Base-by-base conservation (phyloP, 192 early-diverging fungal genomes). In the Coemansia brasiliensis region DNA sequence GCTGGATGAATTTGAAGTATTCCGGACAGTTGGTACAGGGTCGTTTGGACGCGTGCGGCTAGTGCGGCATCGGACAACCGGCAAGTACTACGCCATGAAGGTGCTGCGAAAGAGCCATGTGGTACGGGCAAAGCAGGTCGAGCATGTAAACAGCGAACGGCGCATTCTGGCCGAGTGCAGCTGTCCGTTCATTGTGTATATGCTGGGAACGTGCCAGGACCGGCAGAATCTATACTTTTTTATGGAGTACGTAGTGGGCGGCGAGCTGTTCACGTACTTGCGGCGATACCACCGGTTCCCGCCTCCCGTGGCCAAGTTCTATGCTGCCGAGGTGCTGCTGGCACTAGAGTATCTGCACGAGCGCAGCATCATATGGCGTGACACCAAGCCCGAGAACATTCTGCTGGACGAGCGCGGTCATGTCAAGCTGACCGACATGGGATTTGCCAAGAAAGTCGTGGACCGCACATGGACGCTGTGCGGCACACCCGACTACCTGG, bases 131-230 rank as follows among this genome's bases (percentile, higher is more conserved):
- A 92, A 93, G 72, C 96, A 98, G 69, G 94, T 98, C 10, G 94
- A 98, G 81, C 94, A 98, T 65, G 96, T 94, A 26, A 91, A 95
- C 61, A 98, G 95, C 80, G 96, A 98, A 80, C 93, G 94, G 64
- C 82, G 85, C 52, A 96, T 98, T 62, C 80, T 98, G 16, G 94
- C 93, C 60, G 78, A 83, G 54, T 86, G 95, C 48, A 82, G 85
- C 60, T 91, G 90, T 59, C 95, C 95, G 12, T 97, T 95, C 63
- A 72, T 98, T 46, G 94, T 99, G 55, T 83, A 86, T 61, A 87
- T 99, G 82, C 85, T 95, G 77, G 91, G 92, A 7, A 95, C 92
- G 9, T 95, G 94, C 72, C 94, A 98, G 84, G 95, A 98, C 70
- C 84, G 83, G 42, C 75, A 83, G 40, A 96, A 94, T 68, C 67